phyloP scores from a whole-genome alignment of 2,329 filamentous ascomycete genomes.

The Phyllosticta ampelicida region DNA sequence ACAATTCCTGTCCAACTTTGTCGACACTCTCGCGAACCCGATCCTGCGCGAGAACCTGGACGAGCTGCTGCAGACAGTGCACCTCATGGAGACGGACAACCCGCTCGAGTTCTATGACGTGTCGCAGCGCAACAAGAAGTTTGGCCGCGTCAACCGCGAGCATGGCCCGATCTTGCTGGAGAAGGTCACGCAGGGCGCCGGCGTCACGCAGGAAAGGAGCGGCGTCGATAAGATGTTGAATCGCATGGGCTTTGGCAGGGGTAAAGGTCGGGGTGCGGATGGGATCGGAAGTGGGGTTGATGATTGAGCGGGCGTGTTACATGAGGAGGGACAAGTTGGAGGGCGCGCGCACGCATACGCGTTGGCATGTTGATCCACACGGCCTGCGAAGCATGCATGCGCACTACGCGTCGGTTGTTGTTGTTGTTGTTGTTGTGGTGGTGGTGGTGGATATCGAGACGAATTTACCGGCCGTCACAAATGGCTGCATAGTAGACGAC shows the following conservation, averaged over 20 bases:
- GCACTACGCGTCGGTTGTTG: no score
- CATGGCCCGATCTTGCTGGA: constrained; percentile 85
- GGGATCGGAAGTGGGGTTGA: background rate
- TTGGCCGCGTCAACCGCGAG: constrained; percentile 80
- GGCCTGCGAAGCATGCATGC: no score
- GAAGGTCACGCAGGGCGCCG: constrained; percentile 40
- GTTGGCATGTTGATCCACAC: no score
- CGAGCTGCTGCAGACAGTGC: constrained; percentile 85
- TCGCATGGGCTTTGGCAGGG: constrained; percentile 5
- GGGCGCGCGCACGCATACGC: no score
- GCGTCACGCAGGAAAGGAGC: constrained; percentile 1
- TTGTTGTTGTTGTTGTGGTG: no score
- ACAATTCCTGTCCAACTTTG: constrained; percentile 72
- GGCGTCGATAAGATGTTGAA: constrained; percentile 5
- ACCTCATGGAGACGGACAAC: constrained; percentile 75
- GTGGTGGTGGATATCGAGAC: no score
- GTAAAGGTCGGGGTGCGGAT: background rate
- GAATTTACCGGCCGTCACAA: no score
- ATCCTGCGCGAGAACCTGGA: constrained; percentile 83
- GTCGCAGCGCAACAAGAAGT: constrained; percentile 81
- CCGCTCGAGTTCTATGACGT: constrained; percentile 97
- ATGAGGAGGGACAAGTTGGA: background rate
- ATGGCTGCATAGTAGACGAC: no score
- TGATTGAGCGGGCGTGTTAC: background rate
- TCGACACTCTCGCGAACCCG: constrained; percentile 75